phyloP scores from a whole-genome alignment of 257 asterid genomes.

The Solanum appendiculatum region DNA sequence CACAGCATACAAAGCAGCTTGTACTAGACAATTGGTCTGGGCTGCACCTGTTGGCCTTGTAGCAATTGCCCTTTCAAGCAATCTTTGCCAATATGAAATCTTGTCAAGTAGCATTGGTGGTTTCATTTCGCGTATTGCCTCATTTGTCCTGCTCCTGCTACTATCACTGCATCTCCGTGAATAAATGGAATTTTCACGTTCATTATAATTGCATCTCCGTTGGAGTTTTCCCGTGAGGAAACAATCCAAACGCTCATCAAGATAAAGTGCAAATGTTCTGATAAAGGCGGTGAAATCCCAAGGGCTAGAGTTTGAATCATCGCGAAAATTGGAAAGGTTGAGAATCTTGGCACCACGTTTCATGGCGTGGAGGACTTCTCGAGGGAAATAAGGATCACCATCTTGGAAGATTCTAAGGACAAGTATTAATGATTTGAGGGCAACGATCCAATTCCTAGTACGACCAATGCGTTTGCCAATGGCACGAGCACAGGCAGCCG shows the following conservation, averaged over 20 bases:
- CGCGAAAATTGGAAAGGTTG: slow-evolving; percentile 58
- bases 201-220: slow-evolving; percentile 25
- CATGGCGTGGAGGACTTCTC: slow-evolving; percentile 87
- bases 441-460: slow-evolving; percentile 79
- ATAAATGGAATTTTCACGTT: slow-evolving; percentile 4
- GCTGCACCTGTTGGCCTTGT: slow-evolving; percentile 71
- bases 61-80: slow-evolving; percentile 68
- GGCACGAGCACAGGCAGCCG: slow-evolving; percentile 68
- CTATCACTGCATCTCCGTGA: background rate
- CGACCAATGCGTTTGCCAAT: slow-evolving; percentile 80
- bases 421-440: slow-evolving; percentile 64
- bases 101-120: slow-evolving; percentile 63
- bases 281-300: slow-evolving; percentile 88
- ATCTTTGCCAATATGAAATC: slow-evolving; percentile 64
- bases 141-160: slow-evolving; percentile 14
- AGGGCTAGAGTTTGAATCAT: slow-evolving; percentile 70
- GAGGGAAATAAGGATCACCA: slow-evolving; percentile 83
- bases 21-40: slow-evolving; percentile 41
- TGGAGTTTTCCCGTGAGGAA: slow-evolving; percentile 73
- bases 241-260: slow-evolving; percentile 78
- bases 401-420: slow-evolving; percentile 79
- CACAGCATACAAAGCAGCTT: slow-evolving; percentile 45
- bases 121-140: slow-evolving; percentile 56
- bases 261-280: slow-evolving; percentile 69
- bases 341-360: slow-evolving; percentile 72